phyloP scores from a whole-genome alignment of 129 eudicot genomes.

The Chrysanthemum lavandulifolium region DNA sequence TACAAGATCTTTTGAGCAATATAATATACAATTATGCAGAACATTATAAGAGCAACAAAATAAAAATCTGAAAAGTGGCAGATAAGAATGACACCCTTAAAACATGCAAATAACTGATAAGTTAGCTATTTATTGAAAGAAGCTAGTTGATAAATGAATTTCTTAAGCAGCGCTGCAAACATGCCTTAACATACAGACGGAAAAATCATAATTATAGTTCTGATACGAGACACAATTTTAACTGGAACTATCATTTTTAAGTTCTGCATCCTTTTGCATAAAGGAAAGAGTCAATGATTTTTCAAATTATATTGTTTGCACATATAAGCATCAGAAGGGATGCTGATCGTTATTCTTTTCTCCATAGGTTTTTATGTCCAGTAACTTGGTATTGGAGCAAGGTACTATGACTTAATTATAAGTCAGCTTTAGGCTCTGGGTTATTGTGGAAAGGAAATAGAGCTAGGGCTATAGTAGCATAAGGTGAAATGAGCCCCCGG shows the following conservation, averaged over 20 bases:
- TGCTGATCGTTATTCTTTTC: no score
- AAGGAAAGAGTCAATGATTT: no score
- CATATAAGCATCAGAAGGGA: no score
- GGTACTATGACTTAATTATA: background rate
- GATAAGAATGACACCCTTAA: background rate
- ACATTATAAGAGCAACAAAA: background rate
- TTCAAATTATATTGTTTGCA: no score
- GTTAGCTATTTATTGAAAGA: background rate
- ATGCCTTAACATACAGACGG: background rate
- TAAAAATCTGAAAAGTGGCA: conserved; percentile 6
- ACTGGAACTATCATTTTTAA: no score
- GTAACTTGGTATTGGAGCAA: no score
- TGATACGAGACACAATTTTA: no score
- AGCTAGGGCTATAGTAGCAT: no score
- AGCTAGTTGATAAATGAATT: background rate
- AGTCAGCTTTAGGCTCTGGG: background rate
- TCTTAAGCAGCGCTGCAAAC: background rate
- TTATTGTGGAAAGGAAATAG: no score
- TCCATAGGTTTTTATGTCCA: no score
- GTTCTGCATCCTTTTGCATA: no score
- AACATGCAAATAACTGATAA: conserved; percentile 5
- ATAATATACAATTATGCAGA: background rate
- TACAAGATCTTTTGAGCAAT: background rate
- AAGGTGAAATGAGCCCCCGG: no score
- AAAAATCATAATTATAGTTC: background rate